These are phyloP conservation scores for Pseudogymnoascus sp. DNA, from an alignment of 2,329 filamentous ascomycete genomes.

Conservation along the genomic window DNA sequence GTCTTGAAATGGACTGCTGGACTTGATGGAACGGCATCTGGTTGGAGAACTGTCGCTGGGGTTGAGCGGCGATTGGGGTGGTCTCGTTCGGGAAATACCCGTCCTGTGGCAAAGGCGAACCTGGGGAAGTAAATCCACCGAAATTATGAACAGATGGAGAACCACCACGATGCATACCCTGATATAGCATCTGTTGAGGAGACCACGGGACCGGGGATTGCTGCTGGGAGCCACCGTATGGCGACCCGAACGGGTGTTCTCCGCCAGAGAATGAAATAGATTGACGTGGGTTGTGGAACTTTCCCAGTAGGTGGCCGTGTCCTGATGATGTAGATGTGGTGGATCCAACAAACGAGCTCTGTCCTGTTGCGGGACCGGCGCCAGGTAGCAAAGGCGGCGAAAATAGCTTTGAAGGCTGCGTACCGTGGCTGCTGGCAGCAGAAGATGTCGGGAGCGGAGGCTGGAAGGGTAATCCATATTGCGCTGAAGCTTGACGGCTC, in stretches of 20 bases:
- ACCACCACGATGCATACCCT: slow-evolving; percentile 45
- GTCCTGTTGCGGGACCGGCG: slow-evolving; percentile 47
- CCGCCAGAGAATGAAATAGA: slow-evolving; percentile 59
- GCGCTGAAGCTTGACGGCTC: slow-evolving; percentile 61
- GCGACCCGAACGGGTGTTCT: slow-evolving; percentile 51
- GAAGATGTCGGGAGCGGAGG: slow-evolving; percentile 76
- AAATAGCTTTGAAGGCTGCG: slow-evolving; percentile 47
- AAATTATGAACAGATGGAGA: slow-evolving; percentile 56
- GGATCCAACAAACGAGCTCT: slow-evolving; percentile 56
- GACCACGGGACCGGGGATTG: slow-evolving; percentile 52
- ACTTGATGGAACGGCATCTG: slow-evolving; percentile 36
- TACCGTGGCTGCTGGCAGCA: slow-evolving; percentile 58
- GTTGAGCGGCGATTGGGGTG: slow-evolving; percentile 23
- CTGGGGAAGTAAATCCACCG: slow-evolving; percentile 51
- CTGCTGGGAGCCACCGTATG: slow-evolving; percentile 57
- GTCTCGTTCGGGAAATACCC: slow-evolving; percentile 24
- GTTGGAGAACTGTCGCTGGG: slow-evolving; percentile 46
- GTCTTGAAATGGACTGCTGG: slow-evolving; percentile 31
- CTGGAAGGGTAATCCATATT: slow-evolving; percentile 73
- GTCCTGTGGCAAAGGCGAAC: slow-evolving; percentile 48
- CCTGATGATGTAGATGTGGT: slow-evolving; percentile 68
- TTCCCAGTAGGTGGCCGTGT: slow-evolving; percentile 43
- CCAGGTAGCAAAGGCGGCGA: slow-evolving; percentile 48
- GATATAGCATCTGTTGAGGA: slow-evolving; percentile 45
- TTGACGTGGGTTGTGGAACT: slow-evolving; percentile 56